Conservation (phyloP, 805 yeast genomes). For the Scheffersomyces spartinae region DNA sequence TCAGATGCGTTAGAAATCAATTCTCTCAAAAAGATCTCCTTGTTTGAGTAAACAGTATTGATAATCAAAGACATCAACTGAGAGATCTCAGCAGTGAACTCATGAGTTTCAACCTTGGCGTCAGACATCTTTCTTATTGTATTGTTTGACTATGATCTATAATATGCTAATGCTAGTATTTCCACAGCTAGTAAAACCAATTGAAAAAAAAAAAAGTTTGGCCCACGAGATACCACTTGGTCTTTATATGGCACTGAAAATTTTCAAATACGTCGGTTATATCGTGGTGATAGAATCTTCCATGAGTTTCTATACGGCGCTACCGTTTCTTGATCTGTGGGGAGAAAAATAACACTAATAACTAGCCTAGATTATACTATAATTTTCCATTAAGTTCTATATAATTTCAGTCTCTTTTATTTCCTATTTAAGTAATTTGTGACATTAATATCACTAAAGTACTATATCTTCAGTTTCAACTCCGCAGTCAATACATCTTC, state of each 20-base stretch:
- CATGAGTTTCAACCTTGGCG: conserved; percentile 65
- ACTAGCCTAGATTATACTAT: no score
- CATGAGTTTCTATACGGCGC: conserved; percentile 23
- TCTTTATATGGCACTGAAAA: conserved; percentile 2
- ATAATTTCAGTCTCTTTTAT: no score
- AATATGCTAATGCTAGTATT: conserved; percentile 3
- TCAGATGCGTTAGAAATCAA: conserved; percentile 97
- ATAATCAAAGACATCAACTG: conserved; percentile 99
- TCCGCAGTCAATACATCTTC: conserved; percentile 74
- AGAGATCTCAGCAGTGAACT: conserved; percentile 99
- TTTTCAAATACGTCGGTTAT: no score
- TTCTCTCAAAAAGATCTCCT: conserved; percentile 98
- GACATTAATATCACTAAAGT: no score
- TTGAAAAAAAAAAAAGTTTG: conserved; percentile 5
- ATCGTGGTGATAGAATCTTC: no score
- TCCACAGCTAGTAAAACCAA: conserved; percentile 3
- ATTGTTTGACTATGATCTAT: no score
- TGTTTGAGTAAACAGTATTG: conserved; percentile 98
- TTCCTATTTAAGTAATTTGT: no score
- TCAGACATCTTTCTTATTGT: conserved; percentile 46
- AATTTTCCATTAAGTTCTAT: conserved; percentile 8
- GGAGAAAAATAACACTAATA: conserved; percentile 5
- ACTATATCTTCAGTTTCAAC: conserved; percentile 80
- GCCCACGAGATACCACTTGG: conserved; percentile 1
- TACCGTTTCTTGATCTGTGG: no score